These are phyloP conservation scores for Lichtheimia ramosa DNA, from an alignment of 371 early-diverging fungal species.

Conservation along the genomic window DNA sequence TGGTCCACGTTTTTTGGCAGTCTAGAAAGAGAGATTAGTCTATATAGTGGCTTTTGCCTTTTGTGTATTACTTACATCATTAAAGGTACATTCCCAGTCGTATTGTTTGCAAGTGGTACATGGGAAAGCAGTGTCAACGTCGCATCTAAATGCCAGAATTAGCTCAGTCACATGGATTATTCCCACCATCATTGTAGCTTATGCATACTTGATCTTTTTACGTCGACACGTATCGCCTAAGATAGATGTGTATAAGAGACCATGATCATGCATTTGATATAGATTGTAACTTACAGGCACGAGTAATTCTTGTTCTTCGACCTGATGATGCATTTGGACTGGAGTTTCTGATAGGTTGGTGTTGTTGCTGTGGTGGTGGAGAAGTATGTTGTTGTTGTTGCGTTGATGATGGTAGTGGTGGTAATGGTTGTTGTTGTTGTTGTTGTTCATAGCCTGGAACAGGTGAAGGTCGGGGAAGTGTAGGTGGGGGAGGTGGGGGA, in stretches of 20 bases:
- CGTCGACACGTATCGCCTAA: constrained; percentile 49
- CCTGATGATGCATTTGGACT: neutral
- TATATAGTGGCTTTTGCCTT: neutral
- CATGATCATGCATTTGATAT: neutral
- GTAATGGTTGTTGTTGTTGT: neutral
- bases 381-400: neutral
- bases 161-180: neutral
- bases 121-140: constrained; percentile 34
- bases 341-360: neutral
- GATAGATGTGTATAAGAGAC: neutral
- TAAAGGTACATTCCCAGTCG: constrained; percentile 46
- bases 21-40: constrained; percentile 16
- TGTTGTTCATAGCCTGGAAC: neutral
- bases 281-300: constrained; percentile 9
- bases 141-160: constrained; percentile 27
- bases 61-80: constrained; percentile 30
- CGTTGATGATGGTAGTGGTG: neutral
- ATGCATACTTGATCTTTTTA: constrained; percentile 45
- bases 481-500: constrained; percentile 5
- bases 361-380: neutral
- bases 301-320: constrained; percentile 8
- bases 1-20: constrained; percentile 45
- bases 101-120: constrained; percentile 46
- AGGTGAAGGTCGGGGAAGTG: neutral
- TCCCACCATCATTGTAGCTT: neutral